A percentile compares a stretch with the other conserved stretches of the same genome.
Conservation (phyloP, 2,329 filamentous ascomycete genomes). For the Raffaelea ambrosiae region DNA sequence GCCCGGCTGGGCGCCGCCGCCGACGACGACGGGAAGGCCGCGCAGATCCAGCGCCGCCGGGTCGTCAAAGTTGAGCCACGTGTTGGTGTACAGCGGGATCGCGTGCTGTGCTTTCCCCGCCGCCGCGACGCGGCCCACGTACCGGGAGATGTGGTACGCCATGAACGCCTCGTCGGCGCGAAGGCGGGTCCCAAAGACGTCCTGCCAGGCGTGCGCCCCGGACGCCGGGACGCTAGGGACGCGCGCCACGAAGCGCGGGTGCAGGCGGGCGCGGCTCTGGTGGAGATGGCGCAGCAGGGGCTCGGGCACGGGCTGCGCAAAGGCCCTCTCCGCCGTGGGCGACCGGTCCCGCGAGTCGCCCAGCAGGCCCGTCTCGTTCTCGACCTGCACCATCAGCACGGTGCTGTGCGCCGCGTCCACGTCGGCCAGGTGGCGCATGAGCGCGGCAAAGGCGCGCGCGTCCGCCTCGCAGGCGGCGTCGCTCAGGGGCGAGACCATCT, state of each 20-base stretch:
- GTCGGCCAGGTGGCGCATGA: conserved; percentile 26
- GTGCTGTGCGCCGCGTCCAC: conserved; percentile 37
- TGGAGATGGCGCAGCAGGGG: conserved; percentile 9
- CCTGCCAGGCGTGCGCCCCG: conserved; percentile 15
- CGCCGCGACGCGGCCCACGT: conserved; percentile 23
- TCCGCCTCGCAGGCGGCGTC: conserved; percentile 15
- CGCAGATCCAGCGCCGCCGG: conserved; percentile 13
- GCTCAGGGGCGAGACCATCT: conserved; percentile 20
- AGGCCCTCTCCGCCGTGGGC: conserved; percentile 29
- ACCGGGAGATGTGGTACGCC: conserved; percentile 25
- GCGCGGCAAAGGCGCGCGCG: conserved; percentile 17
- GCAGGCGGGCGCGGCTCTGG: not conserved
- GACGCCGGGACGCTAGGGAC: not conserved
- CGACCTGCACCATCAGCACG: conserved; percentile 49
- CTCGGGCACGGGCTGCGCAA: conserved; percentile 21
- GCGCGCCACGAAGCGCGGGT: not conserved
- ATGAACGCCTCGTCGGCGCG: conserved; percentile 27
- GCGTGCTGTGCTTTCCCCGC: conserved; percentile 24
- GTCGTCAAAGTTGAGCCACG: conserved; percentile 22
- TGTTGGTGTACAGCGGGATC: conserved; percentile 26
- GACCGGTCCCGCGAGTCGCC: conserved; percentile 42
- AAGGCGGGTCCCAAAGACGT: conserved; percentile 18
- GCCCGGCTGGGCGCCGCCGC: conserved; percentile 23
- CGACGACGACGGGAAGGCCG: not conserved
- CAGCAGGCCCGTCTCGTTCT: conserved; percentile 44